Base-by-base conservation (phyloP, 2,329 filamentous ascomycete genomes). In the Xylariaceae sp. region DNA sequence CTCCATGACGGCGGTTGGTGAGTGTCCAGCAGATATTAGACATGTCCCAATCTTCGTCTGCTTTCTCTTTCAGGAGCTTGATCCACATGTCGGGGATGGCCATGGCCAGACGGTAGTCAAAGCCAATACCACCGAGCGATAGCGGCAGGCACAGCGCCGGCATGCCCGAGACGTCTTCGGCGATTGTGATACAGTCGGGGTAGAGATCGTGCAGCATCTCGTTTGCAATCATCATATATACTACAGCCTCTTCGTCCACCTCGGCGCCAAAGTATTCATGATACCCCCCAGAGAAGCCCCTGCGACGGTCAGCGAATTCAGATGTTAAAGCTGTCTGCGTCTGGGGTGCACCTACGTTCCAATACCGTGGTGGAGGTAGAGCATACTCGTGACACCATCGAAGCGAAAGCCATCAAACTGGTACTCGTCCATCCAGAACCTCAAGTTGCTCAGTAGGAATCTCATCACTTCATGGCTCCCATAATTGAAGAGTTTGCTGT, bases 351-450 rank as follows among this genome's bases (percentile, higher is more conserved):
- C 85, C 72, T 68, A 92, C 79, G 89, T 93, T 68, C 92, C 92
- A 60, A 98, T 94, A 29, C 92, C 92, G 56, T 98, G 92, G 56
- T 98, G 92, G 12, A 69, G 66, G 60, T 98, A 98, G 37, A 98
- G 80, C 88, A 98, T 98, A 64, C 89, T 95, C 2, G 92, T 98
- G 33, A 98, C 92, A 45, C 92, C 92, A 49, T 98, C 92, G 51
- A 98, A 98, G 26, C 92, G 78, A 72, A 96, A 98, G 16, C 92
- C 92, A 55, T 98, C 92, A 55, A 98, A 96, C 25, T 78, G 68
- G 53, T 95, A 98, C 62, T 95, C 89, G 36, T 96, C 90, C 89
- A 98, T 96, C 89, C 92, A 98, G 67, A 94, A 98, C 16, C 90
- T 77, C 37, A 98, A 64, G 57, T 98, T 98, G 59, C 89, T 95